These are phyloP conservation scores for Cercospora canescens DNA, from an alignment of 2,329 filamentous ascomycete species.

Conservation along the genomic window DNA sequence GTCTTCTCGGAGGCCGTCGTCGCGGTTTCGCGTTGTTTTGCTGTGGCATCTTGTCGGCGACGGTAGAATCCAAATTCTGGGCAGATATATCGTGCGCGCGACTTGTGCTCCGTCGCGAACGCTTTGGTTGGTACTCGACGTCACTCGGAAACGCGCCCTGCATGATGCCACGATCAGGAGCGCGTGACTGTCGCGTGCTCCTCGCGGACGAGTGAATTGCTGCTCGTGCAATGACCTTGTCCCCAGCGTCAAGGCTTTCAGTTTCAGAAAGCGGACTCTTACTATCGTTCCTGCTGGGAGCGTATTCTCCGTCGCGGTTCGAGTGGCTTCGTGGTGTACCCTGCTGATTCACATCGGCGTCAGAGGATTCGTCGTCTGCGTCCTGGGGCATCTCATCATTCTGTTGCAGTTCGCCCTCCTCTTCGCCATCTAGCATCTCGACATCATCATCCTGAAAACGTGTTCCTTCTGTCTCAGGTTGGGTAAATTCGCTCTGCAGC, in stretches of 20 bases:
- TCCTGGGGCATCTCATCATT: slow-evolving; percentile 4
- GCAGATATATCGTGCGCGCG: background rate
- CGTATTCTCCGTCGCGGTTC: slow-evolving; percentile 4
- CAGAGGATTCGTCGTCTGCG: slow-evolving; percentile 5
- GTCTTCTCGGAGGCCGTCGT: slow-evolving; percentile 20
- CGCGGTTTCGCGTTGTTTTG: slow-evolving; percentile 13
- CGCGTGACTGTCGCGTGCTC: background rate
- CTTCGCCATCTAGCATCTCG: slow-evolving; percentile 17
- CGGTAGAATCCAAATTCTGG: background rate
- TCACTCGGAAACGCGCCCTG: slow-evolving; percentile 8
- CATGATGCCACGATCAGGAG: slow-evolving; percentile 9
- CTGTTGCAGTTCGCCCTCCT: slow-evolving; percentile 8
- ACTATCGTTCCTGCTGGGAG: slow-evolving; percentile 11
- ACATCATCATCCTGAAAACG: slow-evolving; percentile 20
- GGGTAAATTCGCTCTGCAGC: slow-evolving; percentile 25
- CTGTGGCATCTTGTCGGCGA: slow-evolving; percentile 27
- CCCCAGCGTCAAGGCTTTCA: background rate
- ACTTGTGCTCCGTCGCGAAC: background rate
- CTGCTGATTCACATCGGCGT: background rate
- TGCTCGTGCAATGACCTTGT: background rate
- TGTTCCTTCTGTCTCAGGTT: slow-evolving; percentile 32
- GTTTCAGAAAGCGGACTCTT: slow-evolving; percentile 19
- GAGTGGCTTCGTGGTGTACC: background rate
- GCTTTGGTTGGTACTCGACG: slow-evolving; percentile 3
- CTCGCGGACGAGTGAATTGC: background rate